Evolutionary conservation across 768 basidiomycete genomes (phyloP).

Genomic region (Tylopilus felleus): DNA sequence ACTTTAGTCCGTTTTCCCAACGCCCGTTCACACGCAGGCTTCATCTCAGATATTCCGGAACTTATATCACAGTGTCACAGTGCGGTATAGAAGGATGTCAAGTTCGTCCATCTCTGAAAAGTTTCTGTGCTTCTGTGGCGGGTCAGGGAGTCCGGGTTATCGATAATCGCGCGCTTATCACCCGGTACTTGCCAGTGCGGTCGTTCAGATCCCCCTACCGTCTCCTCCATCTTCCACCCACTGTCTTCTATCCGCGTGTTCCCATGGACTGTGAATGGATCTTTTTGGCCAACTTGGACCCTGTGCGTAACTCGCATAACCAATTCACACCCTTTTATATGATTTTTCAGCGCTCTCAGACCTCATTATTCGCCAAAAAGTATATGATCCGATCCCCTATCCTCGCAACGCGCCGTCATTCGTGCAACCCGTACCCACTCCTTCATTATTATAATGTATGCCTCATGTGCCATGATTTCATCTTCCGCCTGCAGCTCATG

Average conservation of each 20-base stretch:
- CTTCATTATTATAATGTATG: constrained; percentile 5
- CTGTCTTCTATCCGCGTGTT: background rate
- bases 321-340: constrained; percentile 1
- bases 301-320: constrained; percentile 10
- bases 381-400: background rate
- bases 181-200: background rate
- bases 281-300: background rate
- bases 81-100: constrained; percentile 17
- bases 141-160: constrained; percentile 19
- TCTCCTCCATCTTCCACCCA: background rate
- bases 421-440: background rate
- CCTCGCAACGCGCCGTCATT: background rate
- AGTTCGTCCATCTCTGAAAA: constrained; percentile 21
- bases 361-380: background rate
- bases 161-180: constrained; percentile 27
- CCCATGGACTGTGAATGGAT: background rate
- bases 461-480: constrained; percentile 7
- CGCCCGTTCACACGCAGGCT: constrained; percentile 17
- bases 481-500: constrained; percentile 1
- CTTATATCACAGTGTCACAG: constrained; percentile 16
- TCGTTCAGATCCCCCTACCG: constrained; percentile 1
- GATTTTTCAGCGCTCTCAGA: background rate
- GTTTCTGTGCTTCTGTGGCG: constrained; percentile 28
- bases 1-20: constrained; percentile 12
- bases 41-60: constrained; percentile 11